phyloP scores from a whole-genome alignment of 169 alveolate species.

The Cryptosporidium tyzzeri region DNA sequence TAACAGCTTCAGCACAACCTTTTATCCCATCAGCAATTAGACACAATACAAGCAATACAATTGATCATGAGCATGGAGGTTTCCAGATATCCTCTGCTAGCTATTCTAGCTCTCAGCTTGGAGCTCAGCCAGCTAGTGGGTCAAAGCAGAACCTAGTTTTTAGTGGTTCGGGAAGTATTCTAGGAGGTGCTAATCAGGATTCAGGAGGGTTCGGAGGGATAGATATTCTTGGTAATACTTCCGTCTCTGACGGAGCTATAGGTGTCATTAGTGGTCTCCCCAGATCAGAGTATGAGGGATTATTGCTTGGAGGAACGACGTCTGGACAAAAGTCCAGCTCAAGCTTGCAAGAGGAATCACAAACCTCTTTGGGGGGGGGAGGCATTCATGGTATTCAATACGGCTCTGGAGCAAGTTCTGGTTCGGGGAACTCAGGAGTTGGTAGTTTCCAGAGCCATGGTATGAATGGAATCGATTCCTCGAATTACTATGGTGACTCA shows the following conservation, averaged over 20 bases:
- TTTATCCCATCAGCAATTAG: constrained; percentile 67
- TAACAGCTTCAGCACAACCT: constrained; percentile 75
- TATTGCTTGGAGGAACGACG: constrained; percentile 38
- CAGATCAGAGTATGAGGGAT: constrained; percentile 45
- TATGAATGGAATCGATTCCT: constrained; percentile 3
- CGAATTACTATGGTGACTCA: constrained; percentile 13
- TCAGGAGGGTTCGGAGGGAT: constrained; percentile 10
- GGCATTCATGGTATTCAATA: constrained; percentile 36
- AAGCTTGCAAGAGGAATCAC: constrained; percentile 25
- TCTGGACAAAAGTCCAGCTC: constrained; percentile 40
- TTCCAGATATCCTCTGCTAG: constrained; percentile 2
- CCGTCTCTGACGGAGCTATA: not conserved
- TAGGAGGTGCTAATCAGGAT: not conserved
- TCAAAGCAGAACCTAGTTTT: not conserved
- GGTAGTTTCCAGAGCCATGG: not conserved
- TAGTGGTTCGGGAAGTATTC: not conserved
- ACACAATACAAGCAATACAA: constrained; percentile 23
- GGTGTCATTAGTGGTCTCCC: not conserved
- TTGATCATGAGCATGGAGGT: constrained; percentile 33
- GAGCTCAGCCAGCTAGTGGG: not conserved
- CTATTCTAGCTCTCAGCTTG: not conserved
- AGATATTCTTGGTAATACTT: not conserved
- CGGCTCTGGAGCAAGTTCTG: not conserved
- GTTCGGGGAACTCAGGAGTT: not conserved
- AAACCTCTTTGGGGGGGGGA: constrained; percentile 12